Evolutionary conservation across 208 protist genomes (phyloP), one percentile per base, ranked within the genome.

Genomic region (Giardia muris): DNA sequence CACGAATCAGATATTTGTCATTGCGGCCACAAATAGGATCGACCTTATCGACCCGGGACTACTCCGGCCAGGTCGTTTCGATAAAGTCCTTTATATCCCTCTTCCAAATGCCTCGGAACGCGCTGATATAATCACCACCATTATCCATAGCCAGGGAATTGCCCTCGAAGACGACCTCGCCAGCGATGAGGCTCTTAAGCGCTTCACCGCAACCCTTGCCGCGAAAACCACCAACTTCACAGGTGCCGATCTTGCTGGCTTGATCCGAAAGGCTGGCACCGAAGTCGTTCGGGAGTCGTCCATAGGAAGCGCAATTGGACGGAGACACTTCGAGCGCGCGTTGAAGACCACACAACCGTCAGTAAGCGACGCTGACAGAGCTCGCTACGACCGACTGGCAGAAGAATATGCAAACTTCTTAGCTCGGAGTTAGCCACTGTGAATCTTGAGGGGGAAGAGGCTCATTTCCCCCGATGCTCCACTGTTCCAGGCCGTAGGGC

Each of bases 21-120:
- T 99, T 93, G 98, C 96, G 0, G 98, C 98, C 0, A 99, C 98
- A 2, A 99, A 99, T 94, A 95, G 98, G 44, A 97, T 97, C 0
- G 97, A 99, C 93, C 97, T 99, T 93, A 98, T 99, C 93, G 98
- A 99, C 93, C 95, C 96, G 30, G 98, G 98, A 3, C 98, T 99
- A 96, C 94, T 99, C n/a, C 95, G 98, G 42, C 98, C 98, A 0
- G 98, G 96, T 2, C 95, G 98, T 1, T 95, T 99, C 0, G 97
- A 98, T 93, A 98, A 98, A 94, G 45, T 45, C 1, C 46, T 90
- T 10, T 90, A 90, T 47, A 45, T 90, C 1, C 87, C 87, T 2
- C 44, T 90, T 47, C 87, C 87, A 44, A 47, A 90, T 47, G n/a
- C 30, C 4, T 2, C 1, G n/a, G 1, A 90, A 2, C 1, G 1